Conservation (phyloP, 805 yeast genomes). For the Sungouiella thailandica region DNA sequence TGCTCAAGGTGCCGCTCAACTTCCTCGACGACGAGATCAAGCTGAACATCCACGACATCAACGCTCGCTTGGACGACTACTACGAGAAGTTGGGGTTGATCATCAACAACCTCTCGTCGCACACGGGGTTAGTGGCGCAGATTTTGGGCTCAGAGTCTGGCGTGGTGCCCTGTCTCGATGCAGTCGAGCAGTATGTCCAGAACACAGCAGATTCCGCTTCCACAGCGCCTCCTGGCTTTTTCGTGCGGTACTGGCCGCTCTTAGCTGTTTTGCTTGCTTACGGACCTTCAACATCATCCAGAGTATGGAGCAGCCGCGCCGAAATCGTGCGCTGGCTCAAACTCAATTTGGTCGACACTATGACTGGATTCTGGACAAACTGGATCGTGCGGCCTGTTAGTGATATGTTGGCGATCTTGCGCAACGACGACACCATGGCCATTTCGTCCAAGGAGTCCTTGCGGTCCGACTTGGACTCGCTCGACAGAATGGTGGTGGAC, state of each 20-base stretch:
- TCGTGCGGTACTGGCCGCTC: conserved; percentile 61
- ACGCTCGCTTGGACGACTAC: conserved; percentile 18
- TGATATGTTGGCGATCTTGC: conserved; percentile 71
- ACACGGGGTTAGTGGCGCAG: conserved; percentile 3
- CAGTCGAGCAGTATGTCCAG: conserved; percentile 4
- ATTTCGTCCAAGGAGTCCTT: conserved; percentile 76
- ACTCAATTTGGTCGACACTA: conserved; percentile 58
- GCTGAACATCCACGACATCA: conserved; percentile 16
- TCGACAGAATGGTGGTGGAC: conserved; percentile 84
- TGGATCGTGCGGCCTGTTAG: conserved; percentile 80
- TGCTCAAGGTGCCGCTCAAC: conserved; percentile 15
- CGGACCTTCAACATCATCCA: conserved; percentile 48
- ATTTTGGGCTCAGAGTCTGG: background rate
- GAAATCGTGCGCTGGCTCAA: conserved; percentile 53
- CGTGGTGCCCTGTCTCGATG: conserved; percentile 1
- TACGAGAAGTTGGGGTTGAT: conserved; percentile 22
- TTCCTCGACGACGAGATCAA: conserved; percentile 24
- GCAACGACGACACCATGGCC: conserved; percentile 76
- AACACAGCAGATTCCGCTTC: conserved; percentile 1
- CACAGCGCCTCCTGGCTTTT: conserved; percentile 11
- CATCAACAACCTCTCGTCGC: conserved; percentile 16
- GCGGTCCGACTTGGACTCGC: conserved; percentile 69
- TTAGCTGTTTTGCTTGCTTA: conserved; percentile 36
- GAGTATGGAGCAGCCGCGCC: conserved; percentile 46
- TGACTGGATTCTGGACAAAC: conserved; percentile 62